A percentile compares a stretch with the other conserved stretches of the same genome.
phyloP scores from a whole-genome alignment of 108 stramenopile species.

The Fragilariopsis cylindrus region DNA sequence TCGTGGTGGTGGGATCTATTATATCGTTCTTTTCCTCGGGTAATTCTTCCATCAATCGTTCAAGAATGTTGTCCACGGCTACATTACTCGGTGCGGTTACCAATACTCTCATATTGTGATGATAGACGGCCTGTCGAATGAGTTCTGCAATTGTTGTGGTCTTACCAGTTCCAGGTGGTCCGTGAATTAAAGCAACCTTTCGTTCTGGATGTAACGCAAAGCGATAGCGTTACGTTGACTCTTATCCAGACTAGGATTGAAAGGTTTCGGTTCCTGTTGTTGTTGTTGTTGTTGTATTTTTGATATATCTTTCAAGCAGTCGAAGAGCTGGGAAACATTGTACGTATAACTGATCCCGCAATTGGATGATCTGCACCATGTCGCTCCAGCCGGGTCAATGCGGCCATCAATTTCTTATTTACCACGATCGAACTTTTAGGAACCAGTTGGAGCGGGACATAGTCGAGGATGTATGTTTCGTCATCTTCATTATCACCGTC shows the following conservation, averaged over 20 bases:
- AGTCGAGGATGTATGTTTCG: constrained; percentile 36
- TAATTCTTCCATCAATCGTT: constrained; percentile 69
- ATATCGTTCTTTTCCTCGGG: not conserved
- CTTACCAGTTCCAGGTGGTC: constrained; percentile 85
- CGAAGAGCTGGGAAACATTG: constrained; percentile 50
- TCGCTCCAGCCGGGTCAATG: constrained; percentile 64
- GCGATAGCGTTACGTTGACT: constrained; percentile 78
- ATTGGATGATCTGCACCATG: constrained; percentile 66
- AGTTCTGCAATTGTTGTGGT: constrained; percentile 89
- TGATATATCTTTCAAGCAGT: not conserved
- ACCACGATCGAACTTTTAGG: constrained; percentile 77
- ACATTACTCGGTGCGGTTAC: constrained; percentile 99
- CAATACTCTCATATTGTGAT: constrained; percentile 74
- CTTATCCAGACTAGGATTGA: constrained; percentile 58
- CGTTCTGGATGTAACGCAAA: constrained; percentile 63
- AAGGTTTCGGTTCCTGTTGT: constrained; percentile 11
- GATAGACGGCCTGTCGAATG: constrained; percentile 81
- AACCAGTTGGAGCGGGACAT: constrained; percentile 62
- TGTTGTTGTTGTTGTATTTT: not conserved
- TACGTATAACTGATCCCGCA: constrained; percentile 62
- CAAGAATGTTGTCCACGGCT: constrained; percentile 96
- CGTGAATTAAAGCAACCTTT: constrained; percentile 75
- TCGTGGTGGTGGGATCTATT: not conserved
- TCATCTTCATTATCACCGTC: constrained; percentile 34
- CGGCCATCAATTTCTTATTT: constrained; percentile 62